phyloP scores from a whole-genome alignment of 2,329 filamentous ascomycete genomes.

The Aureobasidium sp. region DNA sequence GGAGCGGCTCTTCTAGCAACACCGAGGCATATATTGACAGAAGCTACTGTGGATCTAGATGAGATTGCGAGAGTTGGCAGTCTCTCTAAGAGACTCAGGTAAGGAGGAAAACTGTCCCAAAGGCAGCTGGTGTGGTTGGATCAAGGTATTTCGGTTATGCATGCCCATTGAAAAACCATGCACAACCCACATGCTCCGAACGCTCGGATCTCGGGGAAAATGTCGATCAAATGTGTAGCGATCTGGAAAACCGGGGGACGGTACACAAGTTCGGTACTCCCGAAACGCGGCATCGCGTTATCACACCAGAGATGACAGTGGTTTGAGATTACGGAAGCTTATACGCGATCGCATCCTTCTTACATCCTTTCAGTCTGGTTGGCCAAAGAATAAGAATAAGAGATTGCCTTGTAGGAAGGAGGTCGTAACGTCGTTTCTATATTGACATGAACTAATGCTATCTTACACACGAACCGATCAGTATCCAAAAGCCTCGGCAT shows the following conservation, averaged over 20 bases:
- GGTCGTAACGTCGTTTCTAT: slow-evolving; percentile 1
- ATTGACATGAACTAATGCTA: background rate
- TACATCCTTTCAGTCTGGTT: background rate
- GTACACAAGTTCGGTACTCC: background rate
- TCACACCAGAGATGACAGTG: background rate
- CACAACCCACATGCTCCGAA: slow-evolving; percentile 3
- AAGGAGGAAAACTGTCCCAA: background rate
- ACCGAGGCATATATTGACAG: background rate
- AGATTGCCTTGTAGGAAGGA: background rate
- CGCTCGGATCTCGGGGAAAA: background rate
- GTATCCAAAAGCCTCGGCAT: slow-evolving; percentile 49
- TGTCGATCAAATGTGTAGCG: background rate
- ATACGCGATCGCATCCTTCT: slow-evolving; percentile 1
- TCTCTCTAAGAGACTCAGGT: background rate
- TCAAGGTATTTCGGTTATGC: background rate
- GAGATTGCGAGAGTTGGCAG: too few relatives aligned
- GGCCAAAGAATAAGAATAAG: background rate
- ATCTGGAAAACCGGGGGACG: background rate
- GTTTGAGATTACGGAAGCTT: background rate
- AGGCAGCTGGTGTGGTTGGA: background rate
- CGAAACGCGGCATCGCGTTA: background rate
- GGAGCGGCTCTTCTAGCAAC: background rate
- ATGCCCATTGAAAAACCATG: background rate
- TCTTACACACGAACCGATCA: background rate
- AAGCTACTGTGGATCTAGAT: background rate